Conservation (phyloP, 2,329 filamentous ascomycete species). For the Penicillium nordicum region DNA sequence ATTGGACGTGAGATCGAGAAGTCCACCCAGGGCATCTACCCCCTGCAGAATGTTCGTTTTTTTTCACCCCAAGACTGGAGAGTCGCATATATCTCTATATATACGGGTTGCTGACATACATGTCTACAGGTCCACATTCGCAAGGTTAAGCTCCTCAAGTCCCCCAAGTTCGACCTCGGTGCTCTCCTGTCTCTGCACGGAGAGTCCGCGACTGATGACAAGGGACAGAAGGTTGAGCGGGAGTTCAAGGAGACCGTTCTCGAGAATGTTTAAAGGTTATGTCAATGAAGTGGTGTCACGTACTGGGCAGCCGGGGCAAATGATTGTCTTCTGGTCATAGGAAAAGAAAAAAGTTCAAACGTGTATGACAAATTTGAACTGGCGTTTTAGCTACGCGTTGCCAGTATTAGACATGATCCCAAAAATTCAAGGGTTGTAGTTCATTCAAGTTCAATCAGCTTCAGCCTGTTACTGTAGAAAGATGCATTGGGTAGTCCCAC, state of each 20-base stretch:
- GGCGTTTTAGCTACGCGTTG: slow-evolving; percentile 10
- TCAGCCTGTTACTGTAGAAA: background rate
- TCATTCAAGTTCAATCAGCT: slow-evolving; percentile 8
- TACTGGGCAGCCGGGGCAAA: slow-evolving; percentile 59
- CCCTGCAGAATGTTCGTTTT: slow-evolving; percentile 86
- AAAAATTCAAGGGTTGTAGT: slow-evolving; percentile 13
- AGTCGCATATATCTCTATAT: background rate
- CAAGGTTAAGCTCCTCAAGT: slow-evolving; percentile 99
- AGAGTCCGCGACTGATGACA: slow-evolving; percentile 92
- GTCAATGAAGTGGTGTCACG: slow-evolving; percentile 71
- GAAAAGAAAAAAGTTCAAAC: slow-evolving; percentile 29
- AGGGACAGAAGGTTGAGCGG: slow-evolving; percentile 96
- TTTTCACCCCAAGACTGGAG: background rate
- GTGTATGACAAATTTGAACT: slow-evolving; percentile 22
- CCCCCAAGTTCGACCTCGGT: slow-evolving; percentile 98
- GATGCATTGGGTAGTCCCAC: background rate
- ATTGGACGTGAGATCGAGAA: slow-evolving; percentile 99
- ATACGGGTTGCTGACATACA: slow-evolving; percentile 32
- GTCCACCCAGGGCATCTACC: slow-evolving; percentile 98
- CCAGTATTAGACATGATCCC: slow-evolving; percentile 13
- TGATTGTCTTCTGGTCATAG: slow-evolving; percentile 27
- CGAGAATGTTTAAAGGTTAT: slow-evolving; percentile 77
- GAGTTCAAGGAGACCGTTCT: slow-evolving; percentile 99
- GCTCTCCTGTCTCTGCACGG: slow-evolving; percentile 94
- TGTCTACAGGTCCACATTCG: slow-evolving; percentile 85